Base-by-base conservation (phyloP, 2,329 filamentous ascomycete genomes). In the Proliferodiscus dingleyae region DNA sequence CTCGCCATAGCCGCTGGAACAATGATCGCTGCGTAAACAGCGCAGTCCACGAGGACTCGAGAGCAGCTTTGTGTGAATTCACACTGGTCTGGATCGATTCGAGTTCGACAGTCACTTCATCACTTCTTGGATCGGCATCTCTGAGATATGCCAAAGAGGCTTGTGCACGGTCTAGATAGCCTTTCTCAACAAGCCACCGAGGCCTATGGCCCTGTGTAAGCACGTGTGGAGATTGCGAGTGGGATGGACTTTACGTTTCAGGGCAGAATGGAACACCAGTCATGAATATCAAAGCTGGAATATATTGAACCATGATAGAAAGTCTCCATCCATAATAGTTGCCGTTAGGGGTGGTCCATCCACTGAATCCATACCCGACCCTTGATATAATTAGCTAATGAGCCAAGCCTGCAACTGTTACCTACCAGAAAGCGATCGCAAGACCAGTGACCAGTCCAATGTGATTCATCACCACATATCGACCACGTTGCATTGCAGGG, bases 401-500 rank as follows among this genome's bases (percentile, higher is more conserved):
- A n/a, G n/a, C n/a, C n/a, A n/a, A n/a, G n/a, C n/a, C n/a, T n/a
- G n/a, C n/a, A n/a, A n/a, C n/a, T n/a, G n/a, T n/a, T 18, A 10
- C 15, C 33, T 60, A 78, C 76, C 77, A 80, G 46, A 80, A 76
- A 0, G 76, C 77, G 4, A 58, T 55, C 1, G 75, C 74, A 5
- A 80, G 60, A 3, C 77, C 77, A 2, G 69, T 68, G 19, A 80
- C 71, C 47, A 81, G 73, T 3, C 78, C 77, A 36, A 79, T 68
- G 42, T 81, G 77, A 54, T 80, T 80, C 61, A 80, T 68, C 8
- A 79, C 75, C 1, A 81, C 76, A 47, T 75, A 76, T 49, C 69
- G 69, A 3, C 78, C 77, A 6, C 77, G 68, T 46, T 77, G 66
- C 10, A 65, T 67, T 0, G 76, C 73, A 0, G 77, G 76, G 0